A percentile compares a stretch with the other conserved stretches of the same genome.
Conservation (phyloP, 2,329 filamentous ascomycete species). For the Chrysosphaeria jannelii region DNA sequence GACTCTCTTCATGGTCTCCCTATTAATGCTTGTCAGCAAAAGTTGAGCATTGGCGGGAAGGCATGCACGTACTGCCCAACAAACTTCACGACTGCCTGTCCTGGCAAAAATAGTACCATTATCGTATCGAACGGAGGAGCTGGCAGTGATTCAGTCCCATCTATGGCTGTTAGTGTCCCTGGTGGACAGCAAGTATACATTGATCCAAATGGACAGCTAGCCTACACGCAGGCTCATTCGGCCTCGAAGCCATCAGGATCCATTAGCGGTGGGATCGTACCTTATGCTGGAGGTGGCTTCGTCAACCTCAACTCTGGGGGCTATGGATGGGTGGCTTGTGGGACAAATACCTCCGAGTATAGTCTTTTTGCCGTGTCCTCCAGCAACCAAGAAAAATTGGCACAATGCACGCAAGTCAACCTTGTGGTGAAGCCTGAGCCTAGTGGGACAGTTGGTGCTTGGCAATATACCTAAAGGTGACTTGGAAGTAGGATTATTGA, state of each 20-base stretch:
- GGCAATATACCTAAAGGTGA: constrained; percentile 8
- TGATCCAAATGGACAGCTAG: constrained; percentile 7
- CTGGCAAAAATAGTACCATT: constrained; percentile 7
- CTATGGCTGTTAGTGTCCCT: constrained; percentile 8
- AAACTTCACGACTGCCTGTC: constrained; percentile 6
- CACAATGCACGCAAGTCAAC: constrained; percentile 7
- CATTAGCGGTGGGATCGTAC: constrained; percentile 6
- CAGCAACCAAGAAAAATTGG: constrained; percentile 5
- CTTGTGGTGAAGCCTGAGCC: constrained; percentile 6
- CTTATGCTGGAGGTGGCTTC: constrained; percentile 8
- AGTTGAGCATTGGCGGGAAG: constrained; percentile 6
- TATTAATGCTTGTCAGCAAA: constrained; percentile 7
- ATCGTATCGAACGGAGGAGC: constrained; percentile 3
- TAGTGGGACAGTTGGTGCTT: constrained; percentile 5
- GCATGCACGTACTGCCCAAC: constrained; percentile 9
- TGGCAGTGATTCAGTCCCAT: constrained; percentile 1
- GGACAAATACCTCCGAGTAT: constrained; percentile 5
- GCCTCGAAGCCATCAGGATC: constrained; percentile 7
- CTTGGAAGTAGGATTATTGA: no score
- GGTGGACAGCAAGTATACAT: constrained; percentile 9
- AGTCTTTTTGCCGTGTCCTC: constrained; percentile 7
- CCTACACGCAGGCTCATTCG: constrained; percentile 10
- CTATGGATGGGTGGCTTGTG: constrained; percentile 8
- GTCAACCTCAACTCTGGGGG: constrained; percentile 9
- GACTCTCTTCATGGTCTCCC: constrained; percentile 7